phyloP scores from a whole-genome alignment of 345 rosid species.

The Gossypium mustelinum region DNA sequence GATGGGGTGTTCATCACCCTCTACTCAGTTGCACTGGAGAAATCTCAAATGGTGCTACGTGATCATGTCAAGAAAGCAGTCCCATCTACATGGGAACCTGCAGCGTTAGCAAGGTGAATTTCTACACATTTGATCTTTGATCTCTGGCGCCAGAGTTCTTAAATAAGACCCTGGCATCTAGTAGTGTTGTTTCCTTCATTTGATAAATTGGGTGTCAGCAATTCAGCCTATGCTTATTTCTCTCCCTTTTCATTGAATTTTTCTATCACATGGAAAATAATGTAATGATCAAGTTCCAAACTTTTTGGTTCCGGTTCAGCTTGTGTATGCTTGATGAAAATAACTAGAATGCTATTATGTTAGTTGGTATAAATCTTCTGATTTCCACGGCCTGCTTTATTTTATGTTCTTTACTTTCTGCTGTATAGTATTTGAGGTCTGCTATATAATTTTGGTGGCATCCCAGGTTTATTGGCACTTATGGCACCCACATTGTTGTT shows the following conservation, averaged over 20 bases:
- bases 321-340: not conserved
- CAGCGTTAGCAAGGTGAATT: constrained; percentile 62
- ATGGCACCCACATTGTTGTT: constrained; percentile 70
- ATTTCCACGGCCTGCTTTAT: not conserved
- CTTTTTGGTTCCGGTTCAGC: not conserved
- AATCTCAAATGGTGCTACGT: constrained; percentile 52
- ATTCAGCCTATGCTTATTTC: not conserved
- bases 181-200: not conserved
- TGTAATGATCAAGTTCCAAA: not conserved
- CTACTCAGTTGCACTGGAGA: constrained; percentile 60
- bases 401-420: not conserved
- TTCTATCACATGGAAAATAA: not conserved
- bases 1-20: constrained; percentile 74
- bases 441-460: not conserved
- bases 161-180: not conserved
- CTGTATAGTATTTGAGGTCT: not conserved
- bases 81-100: constrained; percentile 73
- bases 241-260: not conserved
- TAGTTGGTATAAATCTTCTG: not conserved
- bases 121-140: not conserved
- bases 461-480: constrained; percentile 60
- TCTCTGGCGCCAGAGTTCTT: not conserved
- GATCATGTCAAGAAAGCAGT: constrained; percentile 68
- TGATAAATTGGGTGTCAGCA: too few relatives aligned
- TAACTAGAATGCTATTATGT: not conserved